phyloP scores from a whole-genome alignment of 2,329 filamentous ascomycete genomes.

The Colletotrichum shisoi region DNA sequence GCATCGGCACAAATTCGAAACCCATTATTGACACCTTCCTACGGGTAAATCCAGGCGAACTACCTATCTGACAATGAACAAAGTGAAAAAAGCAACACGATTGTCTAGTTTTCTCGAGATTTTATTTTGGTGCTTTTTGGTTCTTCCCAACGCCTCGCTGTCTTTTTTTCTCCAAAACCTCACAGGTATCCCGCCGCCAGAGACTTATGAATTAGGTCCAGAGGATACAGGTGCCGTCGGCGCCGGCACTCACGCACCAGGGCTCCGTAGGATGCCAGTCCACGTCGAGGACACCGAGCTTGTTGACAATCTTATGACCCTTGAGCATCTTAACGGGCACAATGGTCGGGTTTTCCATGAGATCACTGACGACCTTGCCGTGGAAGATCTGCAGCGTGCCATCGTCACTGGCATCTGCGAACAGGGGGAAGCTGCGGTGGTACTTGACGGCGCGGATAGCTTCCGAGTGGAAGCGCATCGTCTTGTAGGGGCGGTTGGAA shows the following conservation, averaged over 20 bases:
- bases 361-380: constrained; percentile 90
- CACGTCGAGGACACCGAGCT: constrained; percentile 89
- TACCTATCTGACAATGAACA: constrained; percentile 24
- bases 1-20: constrained; percentile 16
- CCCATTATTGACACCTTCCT: constrained; percentile 31
- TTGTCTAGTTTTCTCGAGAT: constrained; percentile 8
- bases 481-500: constrained; percentile 90
- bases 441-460: constrained; percentile 90
- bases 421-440: constrained; percentile 83
- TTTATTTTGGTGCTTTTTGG: constrained; percentile 31
- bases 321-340: constrained; percentile 93
- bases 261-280: constrained; percentile 96
- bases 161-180: constrained; percentile 32
- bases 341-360: constrained; percentile 96
- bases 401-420: constrained; percentile 94
- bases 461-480: constrained; percentile 90
- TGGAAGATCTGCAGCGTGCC: constrained; percentile 96
- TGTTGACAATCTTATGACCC: constrained; percentile 85
- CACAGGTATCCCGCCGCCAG: constrained; percentile 21
- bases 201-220: constrained; percentile 68
- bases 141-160: constrained; percentile 39
- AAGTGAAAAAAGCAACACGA: background rate
- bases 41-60: constrained; percentile 16
- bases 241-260: constrained; percentile 93
- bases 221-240: constrained; percentile 89